Evolutionary conservation across 2,329 filamentous ascomycete species (phyloP), one percentile per base, ranked within the genome.

Genomic region (Grosmannia huntii): DNA sequence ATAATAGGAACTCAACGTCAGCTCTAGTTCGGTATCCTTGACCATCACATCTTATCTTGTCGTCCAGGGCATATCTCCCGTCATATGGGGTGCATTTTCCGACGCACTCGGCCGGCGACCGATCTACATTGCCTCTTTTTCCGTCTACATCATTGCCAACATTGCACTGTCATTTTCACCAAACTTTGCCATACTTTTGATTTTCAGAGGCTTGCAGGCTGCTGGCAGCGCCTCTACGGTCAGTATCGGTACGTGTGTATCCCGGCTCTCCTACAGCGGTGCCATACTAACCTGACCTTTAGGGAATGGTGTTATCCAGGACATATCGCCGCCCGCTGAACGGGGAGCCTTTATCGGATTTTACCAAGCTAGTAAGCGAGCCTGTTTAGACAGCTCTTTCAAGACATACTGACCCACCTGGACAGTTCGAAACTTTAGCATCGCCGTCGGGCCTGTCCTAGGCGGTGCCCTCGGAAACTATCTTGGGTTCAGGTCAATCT

Each of bases 351-450:
- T 41, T 11, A 57, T 57, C 31, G 38, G 55, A 5, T 57, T 57
- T 10, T 57, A 57, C 25, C 55, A 57, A 57, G 55, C 55, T 16
- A 51, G 55, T 57, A 57, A 23, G 55, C 41, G 7, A 10, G 10
- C 31, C 28, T 38, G 19, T 19, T 19, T 27, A 0, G 14, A 9
- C 25, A 5, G 5, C 2, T 9, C 25, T n/a, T 31, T 4, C 49
- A 31, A 2, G 19, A 11, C 27, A 10, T 7, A 25, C 21, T 49
- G 21, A 51, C 49, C 31, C 4, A 5, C 23, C 3, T 23, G 25
- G n/a, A 51, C 14, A 57, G 55, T 57, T 9, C 55, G 55, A 3
- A 57, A 57, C 19, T 57, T 57, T 12, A 57, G 55, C 19, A 57
- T 57, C 36, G 55, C 55, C 9, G n/a, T 57, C 16, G 55, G 55